These are phyloP conservation scores for Cladophialophora chaetospira DNA, from an alignment of 2,329 filamentous ascomycete genomes.

Conservation along the genomic window DNA sequence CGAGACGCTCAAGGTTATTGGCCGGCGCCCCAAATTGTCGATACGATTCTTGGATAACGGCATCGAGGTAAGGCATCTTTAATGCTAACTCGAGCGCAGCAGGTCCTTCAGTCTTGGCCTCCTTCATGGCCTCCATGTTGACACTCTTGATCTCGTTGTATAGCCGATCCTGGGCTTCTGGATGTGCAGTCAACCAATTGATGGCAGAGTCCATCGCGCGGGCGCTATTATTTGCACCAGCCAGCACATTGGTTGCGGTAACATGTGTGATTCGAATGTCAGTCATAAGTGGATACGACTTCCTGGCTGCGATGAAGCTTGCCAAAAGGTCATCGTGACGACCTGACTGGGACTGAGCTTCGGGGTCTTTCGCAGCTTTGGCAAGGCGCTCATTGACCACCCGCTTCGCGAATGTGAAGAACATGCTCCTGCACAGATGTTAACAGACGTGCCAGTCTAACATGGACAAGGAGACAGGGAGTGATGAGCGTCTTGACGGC, in stretches of 20 bases:
- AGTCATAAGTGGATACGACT: slow-evolving; percentile 6
- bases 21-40: slow-evolving; percentile 11
- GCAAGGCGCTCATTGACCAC: slow-evolving; percentile 8
- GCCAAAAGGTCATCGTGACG: slow-evolving; percentile 7
- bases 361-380: not conserved
- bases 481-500: too few species aligned
- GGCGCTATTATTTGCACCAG: slow-evolving; percentile 6
- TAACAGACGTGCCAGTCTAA: not conserved
- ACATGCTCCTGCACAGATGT: slow-evolving; percentile 2
- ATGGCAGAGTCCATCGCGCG: slow-evolving; percentile 13
- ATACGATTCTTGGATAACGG: slow-evolving; percentile 13
- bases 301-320: slow-evolving; percentile 10
- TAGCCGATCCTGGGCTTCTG: slow-evolving; percentile 11
- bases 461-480: not conserved
- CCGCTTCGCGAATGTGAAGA: slow-evolving; percentile 8
- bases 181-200: slow-evolving; percentile 6
- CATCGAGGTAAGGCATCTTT: slow-evolving; percentile 13
- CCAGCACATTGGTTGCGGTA: slow-evolving; percentile 12
- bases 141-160: slow-evolving; percentile 7
- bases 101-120: slow-evolving; percentile 6
- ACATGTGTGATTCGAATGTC: slow-evolving; percentile 5
- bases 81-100: slow-evolving; percentile 9
- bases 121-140: slow-evolving; percentile 11
- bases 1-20: slow-evolving; percentile 12
- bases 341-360: not conserved